Evolutionary conservation across 495 filamentous ascomycete genomes (phyloP).

Genomic region (Penicillium longicatenatum): DNA sequence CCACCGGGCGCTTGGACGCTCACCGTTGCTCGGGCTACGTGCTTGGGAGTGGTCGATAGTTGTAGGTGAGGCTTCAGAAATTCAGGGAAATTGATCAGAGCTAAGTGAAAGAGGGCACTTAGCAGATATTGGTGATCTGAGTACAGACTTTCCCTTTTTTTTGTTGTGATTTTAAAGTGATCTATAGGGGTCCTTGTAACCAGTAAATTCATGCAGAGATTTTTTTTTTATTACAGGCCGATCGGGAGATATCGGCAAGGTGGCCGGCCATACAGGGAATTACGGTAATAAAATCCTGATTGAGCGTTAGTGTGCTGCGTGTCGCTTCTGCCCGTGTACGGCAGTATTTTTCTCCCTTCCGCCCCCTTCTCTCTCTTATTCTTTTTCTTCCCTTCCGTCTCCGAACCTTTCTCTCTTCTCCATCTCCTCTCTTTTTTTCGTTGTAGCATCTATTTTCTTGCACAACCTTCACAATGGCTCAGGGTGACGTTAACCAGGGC

Average conservation of each 20-base stretch:
- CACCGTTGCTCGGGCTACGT: constrained; percentile 27
- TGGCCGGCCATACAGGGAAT: constrained; percentile 15
- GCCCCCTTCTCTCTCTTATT: constrained; percentile 35
- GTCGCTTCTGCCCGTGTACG: constrained; percentile 48
- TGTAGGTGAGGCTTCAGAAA: neutral
- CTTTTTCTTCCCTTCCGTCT: constrained; percentile 40
- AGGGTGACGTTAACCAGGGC: constrained; percentile 51
- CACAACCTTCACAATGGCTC: constrained; percentile 52
- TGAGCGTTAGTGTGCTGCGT: constrained; percentile 36
- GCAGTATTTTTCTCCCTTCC: constrained; percentile 47
- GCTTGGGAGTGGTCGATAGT: neutral
- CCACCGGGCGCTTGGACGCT: constrained; percentile 25
- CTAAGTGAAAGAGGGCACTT: neutral
- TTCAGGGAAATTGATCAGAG: neutral
- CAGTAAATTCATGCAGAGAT: constrained; percentile 21
- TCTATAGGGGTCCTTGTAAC: neutral
- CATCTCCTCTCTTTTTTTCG: constrained; percentile 48
- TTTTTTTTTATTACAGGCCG: constrained; percentile 21
- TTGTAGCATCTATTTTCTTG: constrained; percentile 39
- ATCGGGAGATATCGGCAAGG: constrained; percentile 51
- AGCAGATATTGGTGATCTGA: too few relatives aligned
- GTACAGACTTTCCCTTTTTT: neutral
- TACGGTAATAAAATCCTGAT: constrained; percentile 28
- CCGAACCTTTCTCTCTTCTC: constrained; percentile 42
- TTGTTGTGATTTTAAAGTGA: neutral